These are phyloP conservation scores for Tetraselmis chui DNA, from an alignment of 139 green algal species.

Conservation along the genomic window DNA sequence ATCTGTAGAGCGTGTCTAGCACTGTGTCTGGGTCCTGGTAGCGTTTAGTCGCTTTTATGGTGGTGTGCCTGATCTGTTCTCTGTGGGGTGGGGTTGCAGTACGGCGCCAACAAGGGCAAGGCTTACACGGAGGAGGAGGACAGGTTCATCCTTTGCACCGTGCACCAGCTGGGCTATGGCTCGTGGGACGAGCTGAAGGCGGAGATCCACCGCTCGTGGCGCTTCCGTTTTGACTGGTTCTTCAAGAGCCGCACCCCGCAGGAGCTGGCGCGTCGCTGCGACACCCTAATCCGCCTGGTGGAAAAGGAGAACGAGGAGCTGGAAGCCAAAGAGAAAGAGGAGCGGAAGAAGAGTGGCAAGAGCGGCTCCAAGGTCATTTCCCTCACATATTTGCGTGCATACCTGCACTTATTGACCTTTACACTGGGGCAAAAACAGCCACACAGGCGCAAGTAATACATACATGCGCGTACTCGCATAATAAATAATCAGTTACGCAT, in stretches of 20 bases:
- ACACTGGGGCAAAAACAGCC: no score
- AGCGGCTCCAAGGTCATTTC: neutral
- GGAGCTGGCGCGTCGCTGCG: slow-evolving; percentile 72
- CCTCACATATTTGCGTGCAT: no score
- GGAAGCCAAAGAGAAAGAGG: slow-evolving; percentile 17
- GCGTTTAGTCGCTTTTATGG: no score
- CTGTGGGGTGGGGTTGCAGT: slow-evolving; percentile 72
- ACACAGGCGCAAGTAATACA: no score
- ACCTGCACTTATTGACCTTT: no score
- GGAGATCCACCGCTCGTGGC: slow-evolving; percentile 81
- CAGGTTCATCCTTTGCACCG: slow-evolving; percentile 96
- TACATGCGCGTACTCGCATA: no score
- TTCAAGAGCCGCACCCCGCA: slow-evolving; percentile 91
- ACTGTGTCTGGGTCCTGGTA: no score
- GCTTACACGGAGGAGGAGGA: slow-evolving; percentile 98
- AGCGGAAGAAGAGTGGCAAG: slow-evolving; percentile 18
- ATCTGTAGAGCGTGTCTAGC: no score
- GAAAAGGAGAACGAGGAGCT: slow-evolving; percentile 86
- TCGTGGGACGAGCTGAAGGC: slow-evolving; percentile 97
- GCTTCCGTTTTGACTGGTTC: slow-evolving; percentile 99
- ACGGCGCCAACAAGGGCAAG: slow-evolving; percentile 95
- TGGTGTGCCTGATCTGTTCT: no score
- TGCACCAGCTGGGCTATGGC: slow-evolving; percentile 94
- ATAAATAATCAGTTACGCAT: no score
- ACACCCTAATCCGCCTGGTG: slow-evolving; percentile 96